phyloP scores from a whole-genome alignment of 73 alveolate species.

The Tetrahymena thermophila region DNA sequence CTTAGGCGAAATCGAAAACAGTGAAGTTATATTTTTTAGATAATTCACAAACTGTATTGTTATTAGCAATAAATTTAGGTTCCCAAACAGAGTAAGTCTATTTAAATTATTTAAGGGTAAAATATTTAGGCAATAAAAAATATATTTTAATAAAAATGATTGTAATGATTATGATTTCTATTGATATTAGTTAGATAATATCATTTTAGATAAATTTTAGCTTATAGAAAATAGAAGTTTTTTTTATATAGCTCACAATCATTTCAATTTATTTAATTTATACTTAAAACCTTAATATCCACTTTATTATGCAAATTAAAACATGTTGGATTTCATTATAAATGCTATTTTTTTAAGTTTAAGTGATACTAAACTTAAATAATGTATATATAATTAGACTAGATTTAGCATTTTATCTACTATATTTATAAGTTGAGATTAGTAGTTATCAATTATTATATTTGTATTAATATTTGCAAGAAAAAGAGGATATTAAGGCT shows the following conservation, averaged over 20 bases:
- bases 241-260: too few species aligned
- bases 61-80: constrained; percentile 10
- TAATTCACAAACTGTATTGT: background rate
- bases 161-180: too few species aligned
- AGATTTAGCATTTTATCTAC: background rate
- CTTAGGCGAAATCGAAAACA: constrained; percentile 35
- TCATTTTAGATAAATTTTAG: background rate
- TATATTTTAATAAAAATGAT: background rate
- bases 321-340: background rate
- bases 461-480: background rate
- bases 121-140: background rate
- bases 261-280: too few species aligned
- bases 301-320: background rate
- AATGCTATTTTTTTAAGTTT: background rate
- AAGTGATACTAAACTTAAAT: background rate
- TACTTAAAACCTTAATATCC: background rate
- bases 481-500: background rate
- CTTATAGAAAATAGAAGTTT: too few species aligned
- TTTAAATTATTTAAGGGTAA: background rate
- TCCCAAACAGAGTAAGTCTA: constrained; percentile 11
- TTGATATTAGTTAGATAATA: background rate
- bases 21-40: constrained; percentile 17
- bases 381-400: background rate
- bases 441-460: background rate
- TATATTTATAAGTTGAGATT: background rate